These are phyloP conservation scores for Calonectria multiphialidica DNA, from an alignment of 2,329 filamentous ascomycete genomes.

Conservation along the genomic window DNA sequence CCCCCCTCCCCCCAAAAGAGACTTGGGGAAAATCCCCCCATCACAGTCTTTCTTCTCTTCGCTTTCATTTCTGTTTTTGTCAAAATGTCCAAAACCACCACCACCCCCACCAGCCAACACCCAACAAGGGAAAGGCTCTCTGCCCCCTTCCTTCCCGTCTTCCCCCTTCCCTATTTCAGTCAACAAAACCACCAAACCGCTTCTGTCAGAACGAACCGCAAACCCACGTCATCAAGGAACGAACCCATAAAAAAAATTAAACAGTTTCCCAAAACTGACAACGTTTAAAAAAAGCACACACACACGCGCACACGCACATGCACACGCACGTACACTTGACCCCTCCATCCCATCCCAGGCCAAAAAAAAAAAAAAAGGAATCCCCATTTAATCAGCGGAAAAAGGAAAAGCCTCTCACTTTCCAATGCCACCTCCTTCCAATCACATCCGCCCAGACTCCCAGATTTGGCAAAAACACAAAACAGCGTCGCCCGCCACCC, in stretches of 20 bases:
- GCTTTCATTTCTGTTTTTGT: constrained; percentile 6
- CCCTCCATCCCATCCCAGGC: constrained; percentile 5
- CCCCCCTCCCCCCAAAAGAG: neutral
- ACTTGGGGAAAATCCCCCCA: neutral
- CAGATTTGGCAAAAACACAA: constrained; percentile 19
- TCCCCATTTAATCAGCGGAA: constrained; percentile 4
- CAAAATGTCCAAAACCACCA: constrained; percentile 30
- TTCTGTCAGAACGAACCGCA: constrained; percentile 18
- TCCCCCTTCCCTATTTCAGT: constrained; percentile 9
- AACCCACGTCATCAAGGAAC: constrained; percentile 19
- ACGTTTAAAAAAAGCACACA: neutral
- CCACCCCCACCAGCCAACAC: constrained; percentile 22
- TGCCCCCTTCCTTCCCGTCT: constrained; percentile 10
- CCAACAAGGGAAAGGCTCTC: constrained; percentile 38
- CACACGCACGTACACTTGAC: neutral
- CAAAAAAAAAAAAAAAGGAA: too few relatives aligned
- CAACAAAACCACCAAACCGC: constrained; percentile 25
- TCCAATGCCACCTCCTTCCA: constrained; percentile 9
- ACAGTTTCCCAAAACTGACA: neutral
- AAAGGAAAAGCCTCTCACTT: constrained; percentile 5
- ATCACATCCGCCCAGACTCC: constrained; percentile 14
- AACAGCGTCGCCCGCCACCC: constrained; percentile 5
- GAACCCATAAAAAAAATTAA: constrained; percentile 20
- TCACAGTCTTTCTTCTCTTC: neutral
- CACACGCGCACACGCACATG: neutral